Conservation (phyloP, 78 protist genomes). For the Dictyostelium purpureum region DNA sequence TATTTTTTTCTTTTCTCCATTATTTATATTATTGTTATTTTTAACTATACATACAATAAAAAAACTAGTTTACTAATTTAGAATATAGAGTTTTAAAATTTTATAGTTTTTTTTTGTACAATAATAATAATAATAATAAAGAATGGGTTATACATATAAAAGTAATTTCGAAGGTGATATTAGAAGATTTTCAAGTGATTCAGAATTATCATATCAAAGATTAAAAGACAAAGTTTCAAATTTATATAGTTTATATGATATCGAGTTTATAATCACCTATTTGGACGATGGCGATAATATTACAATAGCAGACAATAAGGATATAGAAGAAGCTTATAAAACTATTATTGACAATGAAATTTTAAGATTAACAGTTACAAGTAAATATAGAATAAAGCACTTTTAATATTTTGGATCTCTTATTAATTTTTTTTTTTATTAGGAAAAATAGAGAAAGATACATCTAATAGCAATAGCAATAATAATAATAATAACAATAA, state of each 20-base stretch:
- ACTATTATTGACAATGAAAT: neutral
- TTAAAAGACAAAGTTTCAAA: neutral
- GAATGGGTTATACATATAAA: constrained; percentile 3
- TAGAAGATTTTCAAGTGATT: constrained; percentile 58
- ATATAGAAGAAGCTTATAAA: constrained; percentile 56
- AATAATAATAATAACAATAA: neutral
- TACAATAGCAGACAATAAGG: constrained; percentile 24
- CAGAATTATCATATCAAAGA: neutral
- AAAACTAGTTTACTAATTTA: no score
- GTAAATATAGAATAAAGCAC: constrained; percentile 1
- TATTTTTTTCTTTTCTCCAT: no score
- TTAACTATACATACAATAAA: no score
- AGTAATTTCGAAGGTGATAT: constrained; percentile 51
- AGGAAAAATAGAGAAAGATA: neutral
- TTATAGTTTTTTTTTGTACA: no score
- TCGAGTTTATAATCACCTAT: constrained; percentile 18
- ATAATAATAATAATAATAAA: neutral
- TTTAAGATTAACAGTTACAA: constrained; percentile 22
- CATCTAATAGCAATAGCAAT: neutral
- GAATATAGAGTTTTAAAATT: no score
- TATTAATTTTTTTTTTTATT: neutral
- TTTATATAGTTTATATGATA: constrained; percentile 7
- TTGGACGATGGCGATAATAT: constrained; percentile 54
- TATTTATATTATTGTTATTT: no score
- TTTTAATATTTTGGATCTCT: neutral